Base-by-base conservation (phyloP, 75 land plant genomes). In the Selaginella moellendorffii region DNA sequence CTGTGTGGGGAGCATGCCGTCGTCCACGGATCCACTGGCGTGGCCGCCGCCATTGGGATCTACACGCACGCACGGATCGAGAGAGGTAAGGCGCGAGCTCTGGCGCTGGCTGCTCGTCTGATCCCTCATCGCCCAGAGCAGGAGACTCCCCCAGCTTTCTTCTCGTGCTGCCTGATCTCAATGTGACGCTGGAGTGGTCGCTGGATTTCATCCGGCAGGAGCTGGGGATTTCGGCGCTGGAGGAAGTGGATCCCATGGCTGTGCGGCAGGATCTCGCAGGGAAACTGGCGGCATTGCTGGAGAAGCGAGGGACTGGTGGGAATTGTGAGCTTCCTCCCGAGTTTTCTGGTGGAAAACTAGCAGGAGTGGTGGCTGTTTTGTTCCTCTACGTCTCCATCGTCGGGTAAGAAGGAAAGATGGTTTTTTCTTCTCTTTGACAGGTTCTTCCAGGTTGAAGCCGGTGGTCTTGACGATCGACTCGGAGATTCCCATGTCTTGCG, bases 1-100 rank as follows among this genome's bases (percentile, higher is more conserved):
- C 72, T 90, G 2, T 30, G 81, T 62, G 97, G 97, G 9, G 97
- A 90, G 74, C 97, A 90, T 66, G 97, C 88, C n/a, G 92, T 90
- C 27, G 92, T 90, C 19, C 92, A 90, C 31, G 97, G 88, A 27
- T 79, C 83, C 26, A 64, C 88, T 0, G 92, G 88, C 29, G 78
- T 90, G 1, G 97, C 97, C 26, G 83, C 97, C 17, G 73, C 88
- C 56, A 72, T 87, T 31, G 83, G 80, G 54, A 84, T 84, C 68
- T 90, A 76, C 76, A 87, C 88, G 9, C n/a, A 56, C 5, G 59
- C 14, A 14, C 10, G 14, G 46, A 36, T 36, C 14, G 14, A 5
- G 14, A 36, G 46, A 36, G 46, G 46, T 36, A 36, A 36, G 10
- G 14, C 46, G 14, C 10, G 10, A 36, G 46, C 5, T n/a, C n/a